Evolutionary conservation across 192 early-diverging fungal species (phyloP), one percentile per base, ranked within the genome.

Genomic region (Jimgerdemannia lactiflua): DNA sequence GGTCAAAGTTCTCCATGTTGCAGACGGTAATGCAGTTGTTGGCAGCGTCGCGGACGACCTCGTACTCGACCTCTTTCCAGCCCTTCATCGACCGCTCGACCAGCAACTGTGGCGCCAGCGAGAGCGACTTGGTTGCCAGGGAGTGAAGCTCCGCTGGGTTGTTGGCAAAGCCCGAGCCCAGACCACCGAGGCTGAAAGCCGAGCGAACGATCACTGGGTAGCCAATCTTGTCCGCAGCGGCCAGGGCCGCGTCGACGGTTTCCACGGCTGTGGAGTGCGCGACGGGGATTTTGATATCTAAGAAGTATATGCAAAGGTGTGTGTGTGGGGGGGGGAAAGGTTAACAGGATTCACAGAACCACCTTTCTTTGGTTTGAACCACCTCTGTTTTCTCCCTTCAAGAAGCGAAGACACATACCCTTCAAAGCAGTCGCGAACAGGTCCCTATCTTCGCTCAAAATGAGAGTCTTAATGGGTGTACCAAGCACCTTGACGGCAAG

Each of bases 1-100:
- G 98, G 76, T 99, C 98, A 88, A 99, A 98, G 92, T 99, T 99
- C 83, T 99, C 96, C 96, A 98, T 99, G 89, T 99, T 99, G 84
- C 98, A 99, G 59, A 99, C 97, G 40, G 98, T 98, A 71, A 99
- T 96, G 83, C 98, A 99, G 87, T 99, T 99, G 84, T 99, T 91
- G 68, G 91, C 89, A 67, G 94, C 91, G 83, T 99, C 98, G 75
- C 98, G 93, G 40, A 99, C 96, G 43, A 99, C 96, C 80, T 99
- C 97, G 81, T 99, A 99, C 86, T 99, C 98, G 69, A 99, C 90
- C 86, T 99, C 98, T 83, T 99, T 99, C 96, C 98, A 99, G 40
- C 98, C 98, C 81, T 96, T 96, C 96, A 99, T 97, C 11, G 93
- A 95, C 74, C 89, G 87, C 80, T 99, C 97, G 65, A 99, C 93